Evolutionary conservation across 192 early-diverging fungal species (phyloP).

Genomic region (Gonapodya prolifera): DNA sequence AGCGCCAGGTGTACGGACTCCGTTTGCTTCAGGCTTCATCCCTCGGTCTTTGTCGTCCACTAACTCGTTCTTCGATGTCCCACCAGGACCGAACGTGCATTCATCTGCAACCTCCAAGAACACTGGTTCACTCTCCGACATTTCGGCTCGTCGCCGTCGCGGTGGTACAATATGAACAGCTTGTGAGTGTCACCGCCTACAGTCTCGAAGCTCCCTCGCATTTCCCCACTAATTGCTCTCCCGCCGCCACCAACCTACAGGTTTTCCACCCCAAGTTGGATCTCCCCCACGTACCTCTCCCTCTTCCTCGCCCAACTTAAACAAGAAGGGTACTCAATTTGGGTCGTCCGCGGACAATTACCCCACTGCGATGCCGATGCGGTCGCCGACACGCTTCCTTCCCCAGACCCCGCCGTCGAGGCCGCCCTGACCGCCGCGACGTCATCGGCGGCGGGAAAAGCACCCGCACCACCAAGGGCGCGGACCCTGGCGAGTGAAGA

Average conservation of each 20-base stretch:
- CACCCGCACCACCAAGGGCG: not conserved
- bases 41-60: no score
- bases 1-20: no score
- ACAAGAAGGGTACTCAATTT: not conserved
- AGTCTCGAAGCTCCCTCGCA: no score
- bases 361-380: not conserved
- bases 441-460: not conserved
- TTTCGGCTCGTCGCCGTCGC: not conserved
- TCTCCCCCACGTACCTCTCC: not conserved
- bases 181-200: no score
- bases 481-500: not conserved
- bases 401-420: not conserved
- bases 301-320: not conserved
- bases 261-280: not conserved
- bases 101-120: not conserved
- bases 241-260: no score
- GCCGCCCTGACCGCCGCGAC: not conserved
- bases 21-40: no score
- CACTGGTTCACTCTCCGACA: conserved; percentile 1
- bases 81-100: no score
- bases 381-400: not conserved
- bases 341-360: not conserved
- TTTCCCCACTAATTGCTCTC: no score
- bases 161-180: not conserved
- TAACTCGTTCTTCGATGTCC: no score